Base-by-base conservation (phyloP, 306 rosid genomes). In the Fragaria vesca region DNA sequence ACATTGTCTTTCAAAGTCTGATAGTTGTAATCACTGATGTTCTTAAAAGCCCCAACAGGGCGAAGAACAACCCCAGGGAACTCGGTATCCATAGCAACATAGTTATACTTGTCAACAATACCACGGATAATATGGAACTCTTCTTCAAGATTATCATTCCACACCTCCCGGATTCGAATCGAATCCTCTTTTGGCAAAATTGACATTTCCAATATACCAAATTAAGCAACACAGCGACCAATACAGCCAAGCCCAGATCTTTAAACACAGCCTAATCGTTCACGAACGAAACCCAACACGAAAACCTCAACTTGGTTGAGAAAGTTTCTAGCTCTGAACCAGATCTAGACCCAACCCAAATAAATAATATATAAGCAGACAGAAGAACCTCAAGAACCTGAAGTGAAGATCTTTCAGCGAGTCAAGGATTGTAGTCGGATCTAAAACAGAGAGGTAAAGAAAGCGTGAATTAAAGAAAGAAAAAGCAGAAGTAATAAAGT, bases 41-140 rank as follows among this genome's bases (percentile, higher is more conserved):
- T 80, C 84, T 91, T 90, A 69, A 94, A 94, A n/a, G 81, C 82
- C 11, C 92, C 96, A 21, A 91, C 73, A 0, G 97, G 97, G 11
- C 98, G 96, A 80, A 90, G 96, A 75, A 93, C 98, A 13, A 93
- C 98, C 0, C 98, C 98, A 0, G 98, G 98, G 62, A 93, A 93
- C 88, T 93, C 98, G 0, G 98, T 91, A 38, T 93, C 98, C 98
- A 93, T 93, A 0, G 98, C 98, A 4, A 93, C 79, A 28, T 85
- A 91, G 80, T 80, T 84, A 55, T 16, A 91, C 15, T 68, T 30
- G 43, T 89, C 96, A 12, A 93, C 98, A 43, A 93, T 78, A 32
- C 81, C 88, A 8, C 97, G 97, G 71, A 93, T 93, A 83, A 91
- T 46, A 11, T 84, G 86, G 2, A 93, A 83, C 83, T 91, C 98